Base-by-base conservation (phyloP, 257 asterid species). In the Scutellaria baicalensis region DNA sequence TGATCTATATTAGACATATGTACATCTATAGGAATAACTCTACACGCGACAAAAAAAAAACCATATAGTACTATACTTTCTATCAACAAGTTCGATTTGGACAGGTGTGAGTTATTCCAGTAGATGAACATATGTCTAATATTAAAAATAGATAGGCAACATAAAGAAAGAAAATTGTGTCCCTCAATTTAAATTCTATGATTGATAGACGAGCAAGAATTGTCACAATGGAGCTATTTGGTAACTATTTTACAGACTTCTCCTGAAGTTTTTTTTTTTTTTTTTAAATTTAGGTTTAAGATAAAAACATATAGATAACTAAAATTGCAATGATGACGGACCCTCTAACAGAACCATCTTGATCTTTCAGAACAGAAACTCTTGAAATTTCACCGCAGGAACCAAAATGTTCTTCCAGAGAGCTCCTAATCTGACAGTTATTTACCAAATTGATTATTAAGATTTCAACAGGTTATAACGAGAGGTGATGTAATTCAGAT, bases 311-410 rank as follows among this genome's bases (percentile, higher is more conserved):
- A 42, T 13, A 50, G 48, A 11, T 14, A 27, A 63, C 43, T 38
- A 58, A 43, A 18, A 52, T 44, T 31, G 21, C 36, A 44, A n/a
- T 43, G 47, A 27, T 49, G 50, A 71, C 83, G 13, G 14, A 90
- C 98, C 98, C 98, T 78, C 84, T 90, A 59, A 71, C 17, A 45
- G 78, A 77, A 55, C 93, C 85, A 2, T 90, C 98, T 18, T 64
- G 82, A 75, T 75, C 95, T 52, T 17, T 79, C 0, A 96, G 97
- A 75, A 86, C 47, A 44, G 90, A 80, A 36, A 87, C 74, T 70
- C 87, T 82, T 38, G 80, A 68, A 51, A 93, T 85, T 70, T 86
- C 92, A 31, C 98, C 98, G 75, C 97, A 93, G 59, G 83, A 70
- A 21, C 80, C 83, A 79, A 93, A 93, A 81, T 82, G 91, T 47